phyloP scores from a whole-genome alignment of 495 filamentous ascomycete genomes.

The Neurospora sp. region DNA sequence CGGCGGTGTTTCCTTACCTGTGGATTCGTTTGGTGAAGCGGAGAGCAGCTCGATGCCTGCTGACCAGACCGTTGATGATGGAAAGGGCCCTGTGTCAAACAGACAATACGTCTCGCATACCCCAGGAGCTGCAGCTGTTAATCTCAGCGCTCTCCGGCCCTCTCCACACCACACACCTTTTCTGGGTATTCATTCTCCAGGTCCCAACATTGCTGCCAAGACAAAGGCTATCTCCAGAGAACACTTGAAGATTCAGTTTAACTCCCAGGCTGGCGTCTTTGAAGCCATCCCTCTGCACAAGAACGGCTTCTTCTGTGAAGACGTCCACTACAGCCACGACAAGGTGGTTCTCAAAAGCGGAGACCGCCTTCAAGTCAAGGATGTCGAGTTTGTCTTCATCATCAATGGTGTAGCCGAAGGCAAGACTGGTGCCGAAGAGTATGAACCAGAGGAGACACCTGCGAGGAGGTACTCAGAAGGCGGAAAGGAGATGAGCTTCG shows the following conservation, averaged over 20 bases:
- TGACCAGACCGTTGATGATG: conserved; percentile 11
- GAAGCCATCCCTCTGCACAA: conserved; percentile 72
- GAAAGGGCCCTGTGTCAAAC: conserved; percentile 25
- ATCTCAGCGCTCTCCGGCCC: conserved; percentile 41
- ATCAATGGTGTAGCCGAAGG: conserved; percentile 63
- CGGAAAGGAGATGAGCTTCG: conserved; percentile 54
- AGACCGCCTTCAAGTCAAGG: conserved; percentile 68
- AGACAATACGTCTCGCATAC: conserved; percentile 42
- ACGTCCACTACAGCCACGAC: conserved; percentile 54
- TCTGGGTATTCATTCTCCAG: conserved; percentile 71
- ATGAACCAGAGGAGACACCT: conserved; percentile 24
- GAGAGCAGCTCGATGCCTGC: conserved; percentile 13
- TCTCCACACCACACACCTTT: conserved; percentile 59
- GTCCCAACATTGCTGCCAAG: conserved; percentile 44
- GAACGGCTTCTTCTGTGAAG: conserved; percentile 80
- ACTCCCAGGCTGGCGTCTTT: conserved; percentile 61
- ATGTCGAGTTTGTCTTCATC: conserved; percentile 61
- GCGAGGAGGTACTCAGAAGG: conserved; percentile 38
- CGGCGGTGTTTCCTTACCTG: background rate
- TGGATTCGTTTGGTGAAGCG: background rate
- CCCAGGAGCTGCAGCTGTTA: conserved; percentile 38
- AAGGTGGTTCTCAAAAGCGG: conserved; percentile 60
- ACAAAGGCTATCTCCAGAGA: conserved; percentile 73
- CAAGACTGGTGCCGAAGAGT: conserved; percentile 54
- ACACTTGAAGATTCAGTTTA: conserved; percentile 78